Evolutionary conservation across 768 basidiomycete species (phyloP).

Genomic region (Amanita muscaria): DNA sequence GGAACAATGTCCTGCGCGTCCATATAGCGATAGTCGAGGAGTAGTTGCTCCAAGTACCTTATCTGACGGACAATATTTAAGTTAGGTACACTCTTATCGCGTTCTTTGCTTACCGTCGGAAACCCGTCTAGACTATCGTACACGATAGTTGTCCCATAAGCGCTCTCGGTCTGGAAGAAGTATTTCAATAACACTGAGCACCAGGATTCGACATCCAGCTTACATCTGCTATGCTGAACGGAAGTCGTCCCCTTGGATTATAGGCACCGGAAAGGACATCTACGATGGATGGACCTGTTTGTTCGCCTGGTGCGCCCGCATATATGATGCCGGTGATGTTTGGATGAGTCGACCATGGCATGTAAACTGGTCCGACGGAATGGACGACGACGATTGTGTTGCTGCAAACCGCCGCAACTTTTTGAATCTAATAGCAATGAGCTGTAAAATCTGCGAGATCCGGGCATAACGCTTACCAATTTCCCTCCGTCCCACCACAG

Average conservation of each 20-base stretch:
- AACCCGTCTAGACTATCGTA: conserved; percentile 31
- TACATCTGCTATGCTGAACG: conserved; percentile 66
- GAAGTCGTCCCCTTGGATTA: conserved; percentile 69
- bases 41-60: conserved; percentile 55
- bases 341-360: conserved; percentile 67
- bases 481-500: conserved; percentile 50
- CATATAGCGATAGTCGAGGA: conserved; percentile 64
- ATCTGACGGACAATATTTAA: conserved; percentile 32
- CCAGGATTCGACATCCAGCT: conserved; percentile 7
- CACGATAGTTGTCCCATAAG: conserved; percentile 36
- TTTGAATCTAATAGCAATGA: conserved; percentile 30
- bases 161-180: conserved; percentile 23
- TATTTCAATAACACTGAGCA: not conserved
- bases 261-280: conserved; percentile 71
- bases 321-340: conserved; percentile 61
- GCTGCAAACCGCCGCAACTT: conserved; percentile 56
- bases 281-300: conserved; percentile 68
- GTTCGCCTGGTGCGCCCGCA: conserved; percentile 56
- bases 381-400: conserved; percentile 80
- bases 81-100: too few relatives aligned
- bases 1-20: conserved; percentile 43
- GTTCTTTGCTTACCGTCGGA: conserved; percentile 26
- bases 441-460: conserved; percentile 14
- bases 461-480: conserved; percentile 23
- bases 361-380: conserved; percentile 66